Evolutionary conservation across 768 basidiomycete species (phyloP), one percentile per base, ranked within the genome.

Genomic region (Erythrobasidium yunnanense): DNA sequence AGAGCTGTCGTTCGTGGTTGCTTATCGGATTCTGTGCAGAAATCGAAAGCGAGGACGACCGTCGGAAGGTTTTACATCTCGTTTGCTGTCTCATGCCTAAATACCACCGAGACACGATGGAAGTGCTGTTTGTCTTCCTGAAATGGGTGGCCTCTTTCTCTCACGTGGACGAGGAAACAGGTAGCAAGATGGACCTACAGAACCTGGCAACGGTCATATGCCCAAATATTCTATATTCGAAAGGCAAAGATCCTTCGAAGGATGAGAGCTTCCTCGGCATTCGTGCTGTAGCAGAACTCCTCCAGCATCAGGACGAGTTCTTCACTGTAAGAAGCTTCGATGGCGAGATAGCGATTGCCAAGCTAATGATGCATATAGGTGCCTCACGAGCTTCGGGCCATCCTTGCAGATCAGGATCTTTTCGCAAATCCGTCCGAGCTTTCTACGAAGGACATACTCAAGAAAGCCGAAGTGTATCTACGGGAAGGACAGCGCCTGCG

Each of bases 91-190:
- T 97, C 6, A 78, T 99, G 73, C 95, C 95, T 33, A 90, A 90
- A 78, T 83, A 84, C 68, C 89, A 99, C 76, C 85, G 95, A 69
- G 95, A 99, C 77, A 96, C 93, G 20, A 84, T 95, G 83, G 95
- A 99, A 77, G 89, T 95, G 55, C 79, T 99, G 55, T 96, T 95
- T 74, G 92, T 95, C 30, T 99, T 99, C 80, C 81, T 99, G 70
- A 95, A 96, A 77, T 99, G 95, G 95, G 95, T 99, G 11, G 93
- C 93, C 8, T 95, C 91, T 1, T 99, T 99, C 76, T 90, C 95
- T 53, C 93, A 99, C 77, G 84, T 92, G 80, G 92, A 96, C 73
- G 90, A 91, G 71, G 88, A 89, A 74, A 96, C 93, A 0, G 92
- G 92, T 45, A 92, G 88, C 78, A 92, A 93, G 79, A 99, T 99